phyloP scores from a whole-genome alignment of 2,329 filamentous ascomycete species.

The Colletotrichum tropicicola region DNA sequence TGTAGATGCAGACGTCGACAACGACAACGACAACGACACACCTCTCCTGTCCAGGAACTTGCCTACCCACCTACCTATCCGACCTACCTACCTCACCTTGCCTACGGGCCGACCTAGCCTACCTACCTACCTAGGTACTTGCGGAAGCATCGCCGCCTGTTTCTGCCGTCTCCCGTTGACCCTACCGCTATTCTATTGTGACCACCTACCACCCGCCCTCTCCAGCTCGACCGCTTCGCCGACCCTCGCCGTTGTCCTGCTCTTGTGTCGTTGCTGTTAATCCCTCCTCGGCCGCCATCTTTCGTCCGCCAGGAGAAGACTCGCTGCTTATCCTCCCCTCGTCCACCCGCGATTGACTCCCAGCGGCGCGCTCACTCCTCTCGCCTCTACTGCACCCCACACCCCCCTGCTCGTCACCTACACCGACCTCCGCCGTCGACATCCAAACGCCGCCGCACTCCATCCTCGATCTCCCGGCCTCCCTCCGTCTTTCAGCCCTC shows the following conservation, averaged over 20 bases:
- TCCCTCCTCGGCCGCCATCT: constrained; percentile 10
- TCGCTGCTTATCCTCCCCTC: neutral
- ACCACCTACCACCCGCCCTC: neutral
- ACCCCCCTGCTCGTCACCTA: constrained; percentile 15
- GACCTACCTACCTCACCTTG: neutral
- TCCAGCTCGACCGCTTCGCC: neutral
- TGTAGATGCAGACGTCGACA: neutral
- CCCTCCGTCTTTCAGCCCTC: constrained; percentile 8
- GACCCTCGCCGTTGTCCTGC: constrained; percentile 11
- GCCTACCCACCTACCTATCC: neutral
- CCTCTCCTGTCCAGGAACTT: no score
- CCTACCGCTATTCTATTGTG: neutral
- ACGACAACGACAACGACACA: neutral
- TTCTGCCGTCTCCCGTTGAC: neutral
- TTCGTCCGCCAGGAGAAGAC: constrained; percentile 19
- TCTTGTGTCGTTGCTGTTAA: constrained; percentile 9
- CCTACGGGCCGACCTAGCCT: neutral
- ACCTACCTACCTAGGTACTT: no score
- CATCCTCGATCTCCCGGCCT: constrained; percentile 17
- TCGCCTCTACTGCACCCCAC: constrained; percentile 5
- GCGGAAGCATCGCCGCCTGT: neutral
- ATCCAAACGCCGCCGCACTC: constrained; percentile 22
- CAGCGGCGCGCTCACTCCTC: constrained; percentile 9
- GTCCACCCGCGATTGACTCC: constrained; percentile 4
- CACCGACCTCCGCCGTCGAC: constrained; percentile 28